Evolutionary conservation across 179 eudicot species (phyloP).

Genomic region (Silene vulgaris): DNA sequence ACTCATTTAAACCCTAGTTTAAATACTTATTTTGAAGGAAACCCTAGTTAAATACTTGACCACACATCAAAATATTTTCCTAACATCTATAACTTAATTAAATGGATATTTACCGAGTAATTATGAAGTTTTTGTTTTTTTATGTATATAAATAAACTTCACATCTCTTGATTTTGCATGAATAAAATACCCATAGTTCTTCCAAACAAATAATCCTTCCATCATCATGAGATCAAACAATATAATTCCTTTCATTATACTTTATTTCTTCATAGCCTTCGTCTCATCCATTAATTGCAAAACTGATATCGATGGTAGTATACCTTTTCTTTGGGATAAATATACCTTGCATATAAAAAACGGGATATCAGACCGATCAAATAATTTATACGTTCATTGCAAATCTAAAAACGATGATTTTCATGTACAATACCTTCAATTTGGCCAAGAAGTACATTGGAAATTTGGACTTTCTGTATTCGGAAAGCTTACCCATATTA

Average conservation of each 20-base stretch:
- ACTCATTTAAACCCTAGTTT: no score
- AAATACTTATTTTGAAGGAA: no score
- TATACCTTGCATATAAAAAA: not conserved
- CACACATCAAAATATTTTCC: no score
- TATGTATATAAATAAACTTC: no score
- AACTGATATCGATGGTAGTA: not conserved
- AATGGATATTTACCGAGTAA: no score
- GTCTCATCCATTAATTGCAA: not conserved
- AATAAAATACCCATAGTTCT: not conserved
- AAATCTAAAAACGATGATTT: not conserved
- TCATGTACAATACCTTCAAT: not conserved
- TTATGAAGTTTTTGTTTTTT: no score
- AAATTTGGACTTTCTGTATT: not conserved
- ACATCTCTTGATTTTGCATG: no score
- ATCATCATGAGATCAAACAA: not conserved
- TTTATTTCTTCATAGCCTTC: not conserved
- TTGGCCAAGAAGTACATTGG: not conserved
- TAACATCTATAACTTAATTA: no score
- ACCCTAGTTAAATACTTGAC: no score
- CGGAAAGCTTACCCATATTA: not conserved
- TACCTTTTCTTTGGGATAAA: not conserved
- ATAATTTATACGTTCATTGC: not conserved
- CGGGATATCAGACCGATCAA: not conserved
- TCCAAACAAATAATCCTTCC: not conserved
- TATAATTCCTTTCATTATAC: not conserved